Percentiles rank a stretch among this genome's conserved stretches.
Conservation (phyloP, 1,284 basidiomycete species). For the Papiliotrema nemorosa region DNA sequence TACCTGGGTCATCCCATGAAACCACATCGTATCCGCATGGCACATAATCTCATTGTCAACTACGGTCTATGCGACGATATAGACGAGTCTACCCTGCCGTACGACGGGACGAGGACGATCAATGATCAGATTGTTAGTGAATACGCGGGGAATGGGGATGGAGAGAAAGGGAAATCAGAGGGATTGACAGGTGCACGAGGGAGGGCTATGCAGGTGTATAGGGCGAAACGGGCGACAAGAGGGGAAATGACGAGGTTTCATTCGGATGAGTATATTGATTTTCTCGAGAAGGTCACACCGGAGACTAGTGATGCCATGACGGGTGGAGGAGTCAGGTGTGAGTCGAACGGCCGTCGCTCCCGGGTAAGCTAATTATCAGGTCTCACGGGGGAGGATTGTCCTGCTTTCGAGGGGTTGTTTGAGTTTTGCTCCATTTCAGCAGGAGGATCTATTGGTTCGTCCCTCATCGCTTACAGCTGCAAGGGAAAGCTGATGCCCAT, state of each 20-base stretch:
- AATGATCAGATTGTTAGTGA: constrained; percentile 20
- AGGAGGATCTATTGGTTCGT: constrained; percentile 93
- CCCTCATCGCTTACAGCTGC: too few relatives aligned
- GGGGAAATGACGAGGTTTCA: constrained; percentile 96
- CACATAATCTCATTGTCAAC: constrained; percentile 99
- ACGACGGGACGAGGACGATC: neutral
- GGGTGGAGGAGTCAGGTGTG: constrained; percentile 95
- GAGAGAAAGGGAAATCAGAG: constrained; percentile 28
- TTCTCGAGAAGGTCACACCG: constrained; percentile 76
- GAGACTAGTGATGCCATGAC: constrained; percentile 82
- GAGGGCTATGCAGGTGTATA: constrained; percentile 77
- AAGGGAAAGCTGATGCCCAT: too few relatives aligned
- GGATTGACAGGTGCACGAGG: constrained; percentile 32
- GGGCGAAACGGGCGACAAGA: constrained; percentile 98
- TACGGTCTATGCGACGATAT: constrained; percentile 96
- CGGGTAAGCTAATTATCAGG: constrained; percentile 52
- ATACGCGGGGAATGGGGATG: constrained; percentile 13
- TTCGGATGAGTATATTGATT: constrained; percentile 90
- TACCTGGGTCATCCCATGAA: constrained; percentile 81
- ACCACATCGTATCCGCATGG: constrained; percentile 97
- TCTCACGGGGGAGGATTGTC: constrained; percentile 93
- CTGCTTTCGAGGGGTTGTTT: constrained; percentile 95
- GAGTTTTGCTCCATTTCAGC: constrained; percentile 99
- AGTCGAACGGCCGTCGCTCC: constrained; percentile 27
- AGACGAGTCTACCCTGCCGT: constrained; percentile 82